Evolutionary conservation across 208 protist species (phyloP), one percentile per base, ranked within the genome.

Genomic region (Leishmania aethiopica): DNA sequence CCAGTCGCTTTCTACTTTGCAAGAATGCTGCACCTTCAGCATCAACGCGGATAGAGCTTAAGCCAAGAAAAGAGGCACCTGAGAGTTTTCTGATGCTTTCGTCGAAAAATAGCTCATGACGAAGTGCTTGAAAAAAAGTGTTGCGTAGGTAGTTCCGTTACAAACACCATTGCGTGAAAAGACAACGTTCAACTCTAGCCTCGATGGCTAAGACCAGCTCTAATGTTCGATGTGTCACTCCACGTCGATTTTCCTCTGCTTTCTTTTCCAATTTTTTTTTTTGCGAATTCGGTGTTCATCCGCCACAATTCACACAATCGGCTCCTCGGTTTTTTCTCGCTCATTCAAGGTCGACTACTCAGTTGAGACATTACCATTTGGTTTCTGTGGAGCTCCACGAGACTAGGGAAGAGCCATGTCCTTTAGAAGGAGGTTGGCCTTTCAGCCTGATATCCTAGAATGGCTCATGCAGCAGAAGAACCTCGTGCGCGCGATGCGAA

Each of bases 401-500:
- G 76, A 57, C 72, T 62, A 35, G 66, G 85, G 75, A 71, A 74
- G 45, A 66, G 59, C 35, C 15, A 93, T 93, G 90, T 86, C 83
- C 42, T 32, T 72, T 28, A 55, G 22, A 17, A 60, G 86, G 47
- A 90, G 84, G 55, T 10, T 88, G 53, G 77, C 78, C 1, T 92
- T 97, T 78, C 91, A 96, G 79, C 82, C 88, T 7, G 94, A 97
- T 79, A 83, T 97, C 22, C 60, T 97, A 40, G 91, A 96, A 60
- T 97, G 91, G 90, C 51, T 92, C 17, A 71, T 83, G 32, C 49
- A 82, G 2, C 92, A 96, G 66, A 84, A 85, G 71, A 32, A 60
- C 7, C 57, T 86, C 13, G 73, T 95, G 37, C 80, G 84, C 49
- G 64, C 79, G 22, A 37, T 96, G 64, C 84, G 81, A 0, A 88